Base-by-base conservation (phyloP, 768 basidiomycete genomes). In the Sarcodon aspratus region DNA sequence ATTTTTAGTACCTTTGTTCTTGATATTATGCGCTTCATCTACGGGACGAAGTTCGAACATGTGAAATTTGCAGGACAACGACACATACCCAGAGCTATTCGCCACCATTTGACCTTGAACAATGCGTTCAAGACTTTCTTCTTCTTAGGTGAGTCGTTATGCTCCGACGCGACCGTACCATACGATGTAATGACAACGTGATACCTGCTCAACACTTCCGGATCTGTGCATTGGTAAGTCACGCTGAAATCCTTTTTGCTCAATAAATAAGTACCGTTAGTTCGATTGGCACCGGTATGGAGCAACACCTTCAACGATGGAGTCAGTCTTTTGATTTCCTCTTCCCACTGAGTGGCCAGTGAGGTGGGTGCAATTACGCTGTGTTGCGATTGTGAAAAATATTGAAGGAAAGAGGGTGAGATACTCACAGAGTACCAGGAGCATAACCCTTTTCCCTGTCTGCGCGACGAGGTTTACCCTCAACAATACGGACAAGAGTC, bases 161-260 rank as follows among this genome's bases (percentile, higher is more conserved):
- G 78, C 60, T 97, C 95, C 2, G 85, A 87, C 11, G 85, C 76
- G 37, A 94, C 73, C 3, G 80, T 87, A 42, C 82, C 75, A 59
- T 96, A 97, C 0, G 93, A 91, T 0, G 94, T 96, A 44, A 97
- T 73, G 8, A 93, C 81, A 9, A 93, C 76, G 50, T 87, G 80
- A 1, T 75, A 71, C 45, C 68, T 71, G 43, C 69, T 64, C 11
- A 89, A 65, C 7, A 60, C 63, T 1, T 57, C 59, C 5, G 80
- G 79, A 55, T 86, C 86, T 86, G 48, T 4, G 35, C 40, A 7
- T n/a, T 33, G 4, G 27, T 48, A 11, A 47, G 36, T 36, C 9
- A 51, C 47, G 15, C 44, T 33, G 13, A 31, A 36, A 48, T 15
- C 10, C 21, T 5, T 17, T 7, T n/a, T 3, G 10, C 36, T 21